phyloP scores from a whole-genome alignment of 345 rosid species.

The Physaria fendleri region DNA sequence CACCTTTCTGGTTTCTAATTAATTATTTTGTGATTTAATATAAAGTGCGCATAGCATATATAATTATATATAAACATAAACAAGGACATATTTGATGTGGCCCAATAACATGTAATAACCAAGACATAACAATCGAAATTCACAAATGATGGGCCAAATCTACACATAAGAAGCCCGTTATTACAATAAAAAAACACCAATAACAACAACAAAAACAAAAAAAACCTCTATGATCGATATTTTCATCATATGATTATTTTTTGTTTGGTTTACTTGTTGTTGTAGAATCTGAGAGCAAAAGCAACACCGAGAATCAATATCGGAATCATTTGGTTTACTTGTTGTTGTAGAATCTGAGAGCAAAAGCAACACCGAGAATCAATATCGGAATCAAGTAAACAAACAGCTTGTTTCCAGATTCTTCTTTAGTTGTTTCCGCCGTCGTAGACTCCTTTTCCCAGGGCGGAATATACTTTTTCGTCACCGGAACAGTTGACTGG shows the following conservation, averaged over 20 bases:
- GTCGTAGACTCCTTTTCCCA: slow-evolving; percentile 23
- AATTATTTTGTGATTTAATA: no score
- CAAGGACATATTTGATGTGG: neutral
- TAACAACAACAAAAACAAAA: neutral
- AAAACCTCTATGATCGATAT: neutral
- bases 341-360: slow-evolving; percentile 39
- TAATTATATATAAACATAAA: no score
- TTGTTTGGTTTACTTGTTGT: slow-evolving; percentile 12
- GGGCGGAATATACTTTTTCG: slow-evolving; percentile 32
- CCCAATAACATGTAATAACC: neutral
- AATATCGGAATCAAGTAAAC: slow-evolving; percentile 54
- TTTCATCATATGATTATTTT: neutral
- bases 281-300: slow-evolving; percentile 42
- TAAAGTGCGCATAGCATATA: no score
- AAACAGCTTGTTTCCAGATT: slow-evolving; percentile 36
- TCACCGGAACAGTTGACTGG: slow-evolving; percentile 40
- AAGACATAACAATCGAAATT: neutral
- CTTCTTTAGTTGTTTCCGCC: slow-evolving; percentile 19
- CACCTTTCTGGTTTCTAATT: no score
- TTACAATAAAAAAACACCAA: neutral
- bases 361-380: slow-evolving; percentile 60
- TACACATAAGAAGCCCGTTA: neutral
- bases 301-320: slow-evolving; percentile 63
- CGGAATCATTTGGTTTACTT: no score
- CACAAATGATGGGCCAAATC: neutral